Percentiles rank a stretch among this genome's conserved stretches.
Evolutionary conservation across 129 eudicot species (phyloP).

Genomic region (Chrysanthemum makinoi): DNA sequence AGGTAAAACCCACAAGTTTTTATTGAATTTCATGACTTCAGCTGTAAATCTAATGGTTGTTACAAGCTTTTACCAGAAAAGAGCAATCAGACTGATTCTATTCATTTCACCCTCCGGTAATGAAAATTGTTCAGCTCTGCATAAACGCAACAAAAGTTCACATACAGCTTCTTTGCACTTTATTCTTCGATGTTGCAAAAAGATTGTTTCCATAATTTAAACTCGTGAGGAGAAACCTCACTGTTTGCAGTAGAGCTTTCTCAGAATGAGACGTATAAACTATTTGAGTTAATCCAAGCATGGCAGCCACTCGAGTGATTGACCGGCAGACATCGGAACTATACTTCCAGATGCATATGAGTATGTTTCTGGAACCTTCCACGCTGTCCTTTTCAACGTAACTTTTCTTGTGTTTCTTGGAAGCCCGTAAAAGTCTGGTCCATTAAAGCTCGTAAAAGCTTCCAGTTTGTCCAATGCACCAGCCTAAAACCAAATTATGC

Average conservation of each 20-base stretch:
- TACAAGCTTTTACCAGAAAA: too few species aligned
- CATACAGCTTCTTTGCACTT: neutral
- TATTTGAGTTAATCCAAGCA: slow-evolving; percentile 17
- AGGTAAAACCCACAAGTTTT: too few species aligned
- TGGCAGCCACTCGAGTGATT: slow-evolving; percentile 80
- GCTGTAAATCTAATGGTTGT: too few species aligned
- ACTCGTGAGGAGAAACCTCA: neutral
- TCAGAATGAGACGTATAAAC: neutral
- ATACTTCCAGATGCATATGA: slow-evolving; percentile 60
- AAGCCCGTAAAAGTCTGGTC: slow-evolving; percentile 95
- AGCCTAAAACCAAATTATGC: slow-evolving; percentile 42
- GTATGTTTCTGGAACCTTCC: slow-evolving; percentile 79
- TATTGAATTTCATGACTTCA: too few species aligned
- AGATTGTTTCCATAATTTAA: neutral
- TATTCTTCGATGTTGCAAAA: neutral
- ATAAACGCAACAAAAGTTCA: neutral
- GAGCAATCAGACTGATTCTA: too few species aligned
- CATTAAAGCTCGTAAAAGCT: slow-evolving; percentile 93
- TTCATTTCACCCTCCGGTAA: too few species aligned
- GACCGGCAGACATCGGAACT: slow-evolving; percentile 92
- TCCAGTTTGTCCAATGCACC: slow-evolving; percentile 95
- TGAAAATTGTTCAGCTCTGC: neutral
- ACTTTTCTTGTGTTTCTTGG: slow-evolving; percentile 78
- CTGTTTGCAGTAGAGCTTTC: neutral
- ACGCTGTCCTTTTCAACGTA: slow-evolving; percentile 58